phyloP scores from a whole-genome alignment of 345 rosid species.

The Gossypium ekmanianum region DNA sequence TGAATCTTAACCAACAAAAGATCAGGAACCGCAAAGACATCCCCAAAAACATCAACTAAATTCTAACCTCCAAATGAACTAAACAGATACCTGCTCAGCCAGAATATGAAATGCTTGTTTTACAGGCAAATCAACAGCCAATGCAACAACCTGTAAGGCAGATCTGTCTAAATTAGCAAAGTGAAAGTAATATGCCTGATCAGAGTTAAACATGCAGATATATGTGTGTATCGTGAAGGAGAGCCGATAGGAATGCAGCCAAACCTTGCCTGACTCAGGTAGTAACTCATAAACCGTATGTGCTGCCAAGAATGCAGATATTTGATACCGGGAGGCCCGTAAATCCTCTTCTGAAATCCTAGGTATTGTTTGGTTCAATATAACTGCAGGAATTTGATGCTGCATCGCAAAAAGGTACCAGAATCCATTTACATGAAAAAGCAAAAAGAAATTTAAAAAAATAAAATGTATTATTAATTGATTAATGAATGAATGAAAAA shows the following conservation, averaged over 20 bases:
- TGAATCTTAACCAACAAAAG: background rate
- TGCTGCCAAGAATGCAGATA: conserved; percentile 49
- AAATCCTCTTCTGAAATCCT: conserved; percentile 39
- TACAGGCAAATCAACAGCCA: conserved; percentile 55
- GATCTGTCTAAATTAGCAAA: conserved; percentile 25
- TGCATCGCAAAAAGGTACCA: conserved; percentile 21
- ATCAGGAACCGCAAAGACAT: background rate
- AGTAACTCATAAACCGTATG: conserved; percentile 68
- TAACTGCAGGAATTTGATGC: conserved; percentile 37
- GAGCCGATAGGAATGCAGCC: conserved; percentile 29
- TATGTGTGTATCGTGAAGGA: background rate
- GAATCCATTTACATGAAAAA: background rate
- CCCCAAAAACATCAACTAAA: background rate
- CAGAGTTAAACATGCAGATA: conserved; percentile 2
- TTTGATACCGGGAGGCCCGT: conserved; percentile 39
- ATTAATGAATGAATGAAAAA: background rate
- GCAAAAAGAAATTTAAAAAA: background rate
- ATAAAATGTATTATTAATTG: background rate
- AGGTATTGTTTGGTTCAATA: conserved; percentile 28
- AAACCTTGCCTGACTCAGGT: conserved; percentile 88
- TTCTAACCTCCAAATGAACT: background rate
- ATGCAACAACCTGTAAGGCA: conserved; percentile 44
- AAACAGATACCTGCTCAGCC: conserved; percentile 50
- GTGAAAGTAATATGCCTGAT: background rate
- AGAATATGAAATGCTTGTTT: conserved; percentile 59